Base-by-base conservation (phyloP, 75 land plant species). In the Picea sitchensis region DNA sequence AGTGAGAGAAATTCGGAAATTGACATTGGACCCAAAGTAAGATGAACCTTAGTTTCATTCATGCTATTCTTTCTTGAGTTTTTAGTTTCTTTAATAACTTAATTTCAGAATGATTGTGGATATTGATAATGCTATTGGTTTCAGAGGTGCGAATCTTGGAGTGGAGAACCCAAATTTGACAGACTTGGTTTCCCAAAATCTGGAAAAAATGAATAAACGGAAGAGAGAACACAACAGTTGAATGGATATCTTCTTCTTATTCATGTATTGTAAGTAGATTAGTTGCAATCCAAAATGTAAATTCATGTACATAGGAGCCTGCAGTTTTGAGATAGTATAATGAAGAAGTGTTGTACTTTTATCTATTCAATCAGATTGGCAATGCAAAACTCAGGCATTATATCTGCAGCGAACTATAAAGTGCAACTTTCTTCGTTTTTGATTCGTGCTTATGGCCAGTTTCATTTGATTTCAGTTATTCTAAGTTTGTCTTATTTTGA, bases 1-100 rank as follows among this genome's bases (percentile, higher is more conserved):
- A 17, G 90, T 94, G 7, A 87, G 90, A 78, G 90, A 92, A 80
- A 85, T 94, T 11, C 86, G 86, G 59, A 90, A 90, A 73, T 67
- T 92, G 79, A 80, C 82, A 18, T 85, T 90, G 44, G 92, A 91
- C 69, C 82, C 91, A 51, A 87, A 84, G 93, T 91, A 78, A 61
- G 71, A 34, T 67, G 36, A 67, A 32, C 31, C 5, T 34, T 38
- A 67, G 38, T 34, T 2, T 5, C 3, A 32, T 36, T 20, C 0
- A 36, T 32, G 4, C 18, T 20, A 67, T 34, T 67, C 41, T 14
- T 26, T 67, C 36, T 67, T 34, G 71, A 67, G 23, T 61, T 5
- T 61, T 67, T 32, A 65, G 3, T 67, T 64, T 1, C 34, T 30
- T 36, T 17, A 15, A 34, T 67, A 36, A 67, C 71, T 32, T 34